Evolutionary conservation across 345 rosid genomes (phyloP).

Genomic region (Eucalyptus cloeziana): DNA sequence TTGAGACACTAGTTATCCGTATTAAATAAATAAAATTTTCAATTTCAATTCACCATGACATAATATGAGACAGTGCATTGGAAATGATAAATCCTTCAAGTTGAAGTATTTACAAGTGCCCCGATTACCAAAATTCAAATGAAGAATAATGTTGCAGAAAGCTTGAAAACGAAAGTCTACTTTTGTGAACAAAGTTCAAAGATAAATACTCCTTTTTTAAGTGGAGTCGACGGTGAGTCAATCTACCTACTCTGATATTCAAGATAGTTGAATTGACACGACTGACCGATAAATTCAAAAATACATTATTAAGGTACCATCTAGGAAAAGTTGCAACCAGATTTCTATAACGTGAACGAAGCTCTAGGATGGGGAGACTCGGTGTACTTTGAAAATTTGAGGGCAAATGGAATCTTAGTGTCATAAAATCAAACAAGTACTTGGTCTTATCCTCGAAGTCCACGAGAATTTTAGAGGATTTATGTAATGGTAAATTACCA

Average conservation of each 20-base stretch:
- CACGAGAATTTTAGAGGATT: neutral
- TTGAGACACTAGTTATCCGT: no score
- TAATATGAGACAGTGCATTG: no score
- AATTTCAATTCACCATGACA: no score
- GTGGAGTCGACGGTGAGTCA: neutral
- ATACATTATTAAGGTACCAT: slow-evolving; percentile 20
- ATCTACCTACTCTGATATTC: neutral
- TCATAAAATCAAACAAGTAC: neutral
- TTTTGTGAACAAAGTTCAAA: no score
- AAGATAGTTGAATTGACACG: neutral
- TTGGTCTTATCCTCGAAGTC: neutral
- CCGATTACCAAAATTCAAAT: no score
- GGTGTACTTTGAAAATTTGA: neutral
- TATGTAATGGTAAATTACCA: neutral
- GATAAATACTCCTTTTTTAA: no score
- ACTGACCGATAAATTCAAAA: neutral
- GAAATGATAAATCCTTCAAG: no score
- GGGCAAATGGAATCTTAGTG: neutral
- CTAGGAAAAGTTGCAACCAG: neutral
- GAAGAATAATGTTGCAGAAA: no score
- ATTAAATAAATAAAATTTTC: no score
- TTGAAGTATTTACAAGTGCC: no score
- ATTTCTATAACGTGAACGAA: neutral
- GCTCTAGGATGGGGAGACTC: neutral
- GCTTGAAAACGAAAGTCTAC: no score